A percentile compares a stretch with the other conserved stretches of the same genome.
Evolutionary conservation across 1,139 yeast genomes (phyloP).

Genomic region (Starmera stellimalicola): DNA sequence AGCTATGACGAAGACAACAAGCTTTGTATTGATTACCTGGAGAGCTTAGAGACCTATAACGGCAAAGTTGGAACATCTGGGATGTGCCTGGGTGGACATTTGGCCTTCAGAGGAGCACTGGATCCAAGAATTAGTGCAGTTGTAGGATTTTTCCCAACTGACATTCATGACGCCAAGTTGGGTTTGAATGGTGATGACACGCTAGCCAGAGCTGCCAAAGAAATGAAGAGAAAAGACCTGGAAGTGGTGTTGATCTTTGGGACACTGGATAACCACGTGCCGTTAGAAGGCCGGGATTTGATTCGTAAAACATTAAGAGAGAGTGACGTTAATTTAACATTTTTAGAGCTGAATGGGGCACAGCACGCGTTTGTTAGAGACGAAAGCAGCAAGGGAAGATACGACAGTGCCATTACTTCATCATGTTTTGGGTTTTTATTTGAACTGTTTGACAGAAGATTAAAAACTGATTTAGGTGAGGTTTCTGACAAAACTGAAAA

Average conservation of each 20-base stretch:
- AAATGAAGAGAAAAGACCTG: constrained; percentile 35
- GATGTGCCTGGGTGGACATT: constrained; percentile 82
- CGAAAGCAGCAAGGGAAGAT: constrained; percentile 69
- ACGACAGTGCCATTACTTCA: constrained; percentile 66
- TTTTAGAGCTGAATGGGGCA: constrained; percentile 68
- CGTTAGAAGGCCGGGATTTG: constrained; percentile 67
- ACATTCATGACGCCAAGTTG: constrained; percentile 42
- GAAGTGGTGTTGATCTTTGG: constrained; percentile 69
- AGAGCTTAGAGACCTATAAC: constrained; percentile 50
- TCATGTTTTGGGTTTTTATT: constrained; percentile 58
- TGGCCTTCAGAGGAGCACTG: constrained; percentile 66
- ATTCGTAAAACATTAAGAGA: constrained; percentile 57
- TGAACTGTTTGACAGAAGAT: constrained; percentile 61
- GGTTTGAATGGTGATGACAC: constrained; percentile 64
- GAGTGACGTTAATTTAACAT: constrained; percentile 53
- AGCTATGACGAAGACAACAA: constrained; percentile 72
- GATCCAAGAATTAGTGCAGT: constrained; percentile 59
- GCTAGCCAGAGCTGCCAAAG: constrained; percentile 39
- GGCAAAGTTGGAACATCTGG: constrained; percentile 79
- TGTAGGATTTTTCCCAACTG: constrained; percentile 76
- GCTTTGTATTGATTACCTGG: constrained; percentile 54
- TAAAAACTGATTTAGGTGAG: constrained; percentile 61
- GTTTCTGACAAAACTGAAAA: constrained; percentile 38
- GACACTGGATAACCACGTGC: constrained; percentile 72
- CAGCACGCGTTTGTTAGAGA: constrained; percentile 82